Percentiles rank a stretch among this genome's conserved stretches.
Evolutionary conservation across 257 asterid genomes (phyloP).

Genomic region (Capsicum pubescens): DNA sequence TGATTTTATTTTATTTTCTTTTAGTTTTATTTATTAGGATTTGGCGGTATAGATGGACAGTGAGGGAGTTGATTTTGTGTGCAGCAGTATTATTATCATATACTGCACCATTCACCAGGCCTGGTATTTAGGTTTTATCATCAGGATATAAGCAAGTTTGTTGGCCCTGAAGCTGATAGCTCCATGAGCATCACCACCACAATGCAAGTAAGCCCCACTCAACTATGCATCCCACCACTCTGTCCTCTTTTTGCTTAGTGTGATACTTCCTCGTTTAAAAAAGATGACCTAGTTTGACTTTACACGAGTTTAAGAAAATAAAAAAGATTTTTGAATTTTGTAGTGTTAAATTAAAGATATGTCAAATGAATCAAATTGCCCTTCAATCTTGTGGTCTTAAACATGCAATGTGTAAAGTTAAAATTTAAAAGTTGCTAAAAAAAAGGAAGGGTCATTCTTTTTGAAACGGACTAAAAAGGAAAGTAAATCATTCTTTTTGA

Average conservation of each 20-base stretch:
- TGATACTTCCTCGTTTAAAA: too few species aligned
- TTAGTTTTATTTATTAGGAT: not conserved
- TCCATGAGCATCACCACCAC: conserved; percentile 72
- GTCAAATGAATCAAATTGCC: too few species aligned
- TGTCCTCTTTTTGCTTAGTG: not conserved
- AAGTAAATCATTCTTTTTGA: too few species aligned
- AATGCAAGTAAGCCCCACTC: conserved; percentile 55
- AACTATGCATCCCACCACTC: not conserved
- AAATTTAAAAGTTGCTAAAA: too few species aligned
- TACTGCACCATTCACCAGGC: conserved; percentile 67
- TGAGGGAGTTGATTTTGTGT: conserved; percentile 36
- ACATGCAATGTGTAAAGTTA: too few species aligned
- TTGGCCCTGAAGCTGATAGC: conserved; percentile 73
- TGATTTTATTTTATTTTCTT: not conserved
- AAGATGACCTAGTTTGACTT: too few species aligned
- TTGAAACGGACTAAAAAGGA: too few species aligned
- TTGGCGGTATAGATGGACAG: not conserved
- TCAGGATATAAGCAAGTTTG: conserved; percentile 70
- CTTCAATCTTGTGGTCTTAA: too few species aligned
- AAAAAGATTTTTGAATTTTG: too few species aligned
- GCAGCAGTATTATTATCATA: conserved; percentile 73
- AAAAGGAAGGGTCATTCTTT: too few species aligned
- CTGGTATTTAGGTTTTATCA: conserved; percentile 67
- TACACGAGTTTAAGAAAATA: too few species aligned
- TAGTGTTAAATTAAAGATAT: too few species aligned